Evolutionary conservation across 1,139 yeast genomes (phyloP).

Genomic region (Debaryomyces nepalensis): DNA sequence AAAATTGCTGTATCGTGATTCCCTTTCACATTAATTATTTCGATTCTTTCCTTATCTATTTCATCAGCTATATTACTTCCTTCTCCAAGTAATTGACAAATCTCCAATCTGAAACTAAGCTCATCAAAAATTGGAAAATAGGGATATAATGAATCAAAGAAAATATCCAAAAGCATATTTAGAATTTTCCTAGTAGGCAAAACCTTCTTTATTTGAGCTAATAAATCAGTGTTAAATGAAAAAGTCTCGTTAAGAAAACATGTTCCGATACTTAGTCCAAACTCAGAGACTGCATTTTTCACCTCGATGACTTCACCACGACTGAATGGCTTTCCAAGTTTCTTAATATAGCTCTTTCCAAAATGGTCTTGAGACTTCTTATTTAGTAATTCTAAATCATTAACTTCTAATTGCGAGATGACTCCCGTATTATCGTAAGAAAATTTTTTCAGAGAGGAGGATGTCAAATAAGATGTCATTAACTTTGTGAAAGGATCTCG

Average conservation of each 20-base stretch:
- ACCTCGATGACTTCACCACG: slow-evolving; percentile 19
- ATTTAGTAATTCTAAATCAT: slow-evolving; percentile 10
- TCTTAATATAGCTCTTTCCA: slow-evolving; percentile 19
- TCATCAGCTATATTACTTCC: slow-evolving; percentile 19
- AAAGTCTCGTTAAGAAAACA: slow-evolving; percentile 10
- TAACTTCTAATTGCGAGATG: too few species aligned
- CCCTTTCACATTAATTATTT: slow-evolving; percentile 27
- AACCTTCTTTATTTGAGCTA: slow-evolving; percentile 6
- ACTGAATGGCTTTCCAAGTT: slow-evolving; percentile 17
- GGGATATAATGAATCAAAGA: slow-evolving; percentile 47
- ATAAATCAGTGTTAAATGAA: neutral
- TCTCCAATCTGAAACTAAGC: slow-evolving; percentile 23
- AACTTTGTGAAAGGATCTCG: slow-evolving; percentile 14
- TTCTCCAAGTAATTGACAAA: slow-evolving; percentile 29
- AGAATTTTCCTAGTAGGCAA: slow-evolving; percentile 14
- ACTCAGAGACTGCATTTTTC: slow-evolving; percentile 18
- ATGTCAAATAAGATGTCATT: neutral
- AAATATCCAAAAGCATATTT: slow-evolving; percentile 20
- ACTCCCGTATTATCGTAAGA: neutral
- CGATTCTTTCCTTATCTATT: slow-evolving; percentile 22
- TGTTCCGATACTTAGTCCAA: slow-evolving; percentile 17
- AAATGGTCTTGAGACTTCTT: slow-evolving; percentile 15
- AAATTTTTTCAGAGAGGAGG: neutral
- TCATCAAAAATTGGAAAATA: slow-evolving; percentile 55
- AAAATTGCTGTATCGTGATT: slow-evolving; percentile 33